Conservation (phyloP, 345 rosid genomes). For the Citrus unshiu region DNA sequence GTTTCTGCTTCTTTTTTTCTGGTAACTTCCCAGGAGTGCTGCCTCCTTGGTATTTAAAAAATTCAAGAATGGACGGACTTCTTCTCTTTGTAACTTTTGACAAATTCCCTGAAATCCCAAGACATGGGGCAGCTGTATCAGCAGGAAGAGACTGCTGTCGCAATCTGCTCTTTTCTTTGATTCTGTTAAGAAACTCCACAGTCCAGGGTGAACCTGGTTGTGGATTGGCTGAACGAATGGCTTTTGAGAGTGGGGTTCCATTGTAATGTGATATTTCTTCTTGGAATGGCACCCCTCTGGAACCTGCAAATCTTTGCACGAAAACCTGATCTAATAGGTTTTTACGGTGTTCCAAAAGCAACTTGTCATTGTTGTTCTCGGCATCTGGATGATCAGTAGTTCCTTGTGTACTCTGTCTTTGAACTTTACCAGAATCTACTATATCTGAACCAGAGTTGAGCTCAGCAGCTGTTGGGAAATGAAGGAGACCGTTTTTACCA, state of each 20-base stretch:
- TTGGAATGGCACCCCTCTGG: constrained; percentile 34
- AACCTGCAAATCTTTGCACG: constrained; percentile 32
- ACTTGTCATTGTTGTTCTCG: constrained; percentile 24
- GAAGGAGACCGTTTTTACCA: constrained; percentile 27
- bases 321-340: constrained; percentile 38
- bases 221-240: constrained; percentile 48
- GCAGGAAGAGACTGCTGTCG: constrained; percentile 56
- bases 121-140: constrained; percentile 35
- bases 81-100: constrained; percentile 53
- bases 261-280: constrained; percentile 48
- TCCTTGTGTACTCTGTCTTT: constrained; percentile 23
- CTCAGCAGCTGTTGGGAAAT: constrained; percentile 48
- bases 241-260: constrained; percentile 60
- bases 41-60: constrained; percentile 77
- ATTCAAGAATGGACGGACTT: constrained; percentile 77
- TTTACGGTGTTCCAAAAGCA: constrained; percentile 31
- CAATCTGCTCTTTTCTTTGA: constrained; percentile 71
- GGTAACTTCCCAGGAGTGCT: constrained; percentile 32
- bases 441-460: constrained; percentile 37
- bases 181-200: constrained; percentile 78
- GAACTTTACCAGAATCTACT: constrained; percentile 24
- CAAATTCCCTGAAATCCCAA: constrained; percentile 29
- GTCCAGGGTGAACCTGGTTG: constrained; percentile 89
- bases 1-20: constrained; percentile 60
- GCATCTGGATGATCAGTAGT: constrained; percentile 19